Evolutionary conservation across 1,284 basidiomycete species (phyloP).

Genomic region (Sanghuangporus baumii): DNA sequence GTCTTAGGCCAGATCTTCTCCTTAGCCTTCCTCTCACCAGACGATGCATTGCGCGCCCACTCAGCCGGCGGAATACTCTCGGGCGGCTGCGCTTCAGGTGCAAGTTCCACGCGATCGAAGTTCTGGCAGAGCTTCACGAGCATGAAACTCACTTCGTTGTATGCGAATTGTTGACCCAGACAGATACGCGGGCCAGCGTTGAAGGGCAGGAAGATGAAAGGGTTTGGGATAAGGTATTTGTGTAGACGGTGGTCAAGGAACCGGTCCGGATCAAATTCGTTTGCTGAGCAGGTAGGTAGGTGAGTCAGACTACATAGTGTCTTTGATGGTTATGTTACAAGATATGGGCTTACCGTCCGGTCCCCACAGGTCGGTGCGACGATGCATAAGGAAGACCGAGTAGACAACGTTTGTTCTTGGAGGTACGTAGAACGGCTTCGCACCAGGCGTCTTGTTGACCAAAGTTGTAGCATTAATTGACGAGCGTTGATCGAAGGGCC

Average conservation of each 20-base stretch:
- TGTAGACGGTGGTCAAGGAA: slow-evolving; percentile 34
- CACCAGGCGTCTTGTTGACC: slow-evolving; percentile 35
- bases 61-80: slow-evolving; percentile 38
- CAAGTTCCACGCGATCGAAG: slow-evolving; percentile 44
- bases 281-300: slow-evolving; percentile 23
- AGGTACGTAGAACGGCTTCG: slow-evolving; percentile 51
- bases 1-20: slow-evolving; percentile 12
- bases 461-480: slow-evolving; percentile 37
- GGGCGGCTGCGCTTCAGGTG: slow-evolving; percentile 38
- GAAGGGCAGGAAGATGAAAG: slow-evolving; percentile 45
- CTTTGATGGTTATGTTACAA: neutral
- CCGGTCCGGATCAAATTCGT: slow-evolving; percentile 42
- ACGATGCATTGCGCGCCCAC: slow-evolving; percentile 30
- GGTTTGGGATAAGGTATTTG: slow-evolving; percentile 34
- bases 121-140: slow-evolving; percentile 56
- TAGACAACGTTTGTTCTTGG: slow-evolving; percentile 38
- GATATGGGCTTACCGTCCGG: slow-evolving; percentile 44
- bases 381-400: slow-evolving; percentile 57
- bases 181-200: slow-evolving; percentile 46
- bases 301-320: neutral
- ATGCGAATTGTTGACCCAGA: slow-evolving; percentile 53
- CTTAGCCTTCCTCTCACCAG: slow-evolving; percentile 3
- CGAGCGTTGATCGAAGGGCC: slow-evolving; percentile 46
- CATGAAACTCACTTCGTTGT: slow-evolving; percentile 65
- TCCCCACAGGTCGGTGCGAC: slow-evolving; percentile 60